Base-by-base conservation (phyloP, 2,329 filamentous ascomycete species). In the Colletotrichum eremochloae region DNA sequence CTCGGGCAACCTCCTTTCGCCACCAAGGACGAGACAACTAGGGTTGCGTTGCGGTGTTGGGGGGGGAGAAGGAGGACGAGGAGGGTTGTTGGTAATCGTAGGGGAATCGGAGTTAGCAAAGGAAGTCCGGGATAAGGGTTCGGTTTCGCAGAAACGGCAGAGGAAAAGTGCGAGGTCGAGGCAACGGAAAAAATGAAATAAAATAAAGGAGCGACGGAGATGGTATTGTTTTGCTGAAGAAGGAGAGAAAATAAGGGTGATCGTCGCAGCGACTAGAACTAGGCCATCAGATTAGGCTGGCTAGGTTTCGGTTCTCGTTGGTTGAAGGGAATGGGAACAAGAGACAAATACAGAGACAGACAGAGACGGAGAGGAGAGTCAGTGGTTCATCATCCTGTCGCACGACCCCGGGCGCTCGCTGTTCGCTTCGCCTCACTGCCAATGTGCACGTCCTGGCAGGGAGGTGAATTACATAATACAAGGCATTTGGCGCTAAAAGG, bases 1-100 rank as follows among this genome's bases (percentile, higher is more conserved):
- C 14, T 48, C 40, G 52, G 24, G 44, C 12, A 9, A 62, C 12
- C 62, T 48, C 69, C 61, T 69, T 74, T 74, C 62, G 72, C 72
- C 72, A 74, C 70, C 36, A 38, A 50, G 67, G 68, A 71, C 58
- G 70, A 75, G 65, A 31, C 46, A 61, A 62, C 63, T 64, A 57
- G 48, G 44, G 71, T 46, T 53, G 46, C 52, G 71, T 46, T 53
- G 46, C 11, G 53, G 46, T 38, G 61, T 69, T 63, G 11, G 11
- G 62, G 38, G 40, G n/a, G 48, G 58, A 33, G 5, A 40, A 48
- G 2, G 56, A 48, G n/a, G 58, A 48, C 36, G 58, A 38, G 36
- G 5, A 11, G 67, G 48, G 36, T 36, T 29, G 46, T 52, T 4
- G 53, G 44, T 36, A 20, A 50, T 11, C 18, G 52, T 29, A 55